Percentiles rank a stretch among this genome's conserved stretches.
phyloP scores from a whole-genome alignment of 257 asterid species.

The Solanum virginianum region DNA sequence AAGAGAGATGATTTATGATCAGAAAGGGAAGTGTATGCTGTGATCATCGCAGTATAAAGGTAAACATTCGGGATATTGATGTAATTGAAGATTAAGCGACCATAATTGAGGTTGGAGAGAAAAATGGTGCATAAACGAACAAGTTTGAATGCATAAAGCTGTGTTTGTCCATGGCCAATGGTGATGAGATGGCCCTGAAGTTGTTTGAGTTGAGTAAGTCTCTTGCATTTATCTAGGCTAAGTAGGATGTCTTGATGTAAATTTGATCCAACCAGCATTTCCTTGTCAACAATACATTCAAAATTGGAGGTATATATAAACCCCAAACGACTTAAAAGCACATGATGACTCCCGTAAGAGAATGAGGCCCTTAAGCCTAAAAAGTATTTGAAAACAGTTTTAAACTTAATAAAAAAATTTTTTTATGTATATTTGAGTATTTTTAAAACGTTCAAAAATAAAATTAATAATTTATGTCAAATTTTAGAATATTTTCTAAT shows the following conservation, averaged over 20 bases:
- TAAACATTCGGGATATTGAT: constrained; percentile 41
- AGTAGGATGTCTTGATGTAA: constrained; percentile 34
- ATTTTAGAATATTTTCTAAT: too few species aligned
- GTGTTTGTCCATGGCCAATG: constrained; percentile 53
- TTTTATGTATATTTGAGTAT: too few species aligned
- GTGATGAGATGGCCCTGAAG: constrained; percentile 61
- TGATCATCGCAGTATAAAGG: constrained; percentile 48
- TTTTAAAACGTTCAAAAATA: too few species aligned
- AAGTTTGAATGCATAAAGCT: constrained; percentile 69
- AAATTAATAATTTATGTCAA: too few species aligned
- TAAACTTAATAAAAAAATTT: too few species aligned
- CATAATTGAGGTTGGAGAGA: constrained; percentile 38
- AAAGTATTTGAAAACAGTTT: too few species aligned
- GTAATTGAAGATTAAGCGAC: constrained; percentile 54
- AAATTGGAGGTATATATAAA: not conserved
- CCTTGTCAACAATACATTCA: not conserved
- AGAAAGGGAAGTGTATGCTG: constrained; percentile 25
- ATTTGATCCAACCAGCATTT: constrained; percentile 30
- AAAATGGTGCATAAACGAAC: constrained; percentile 53
- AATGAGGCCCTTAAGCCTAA: too few species aligned
- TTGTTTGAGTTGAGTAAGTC: constrained; percentile 48
- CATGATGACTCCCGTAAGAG: too few species aligned
- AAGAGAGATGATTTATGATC: constrained; percentile 40
- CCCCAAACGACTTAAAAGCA: too few species aligned
- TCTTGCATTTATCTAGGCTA: constrained; percentile 40